Percentiles rank a stretch among this genome's conserved stretches.
Evolutionary conservation across 306 rosid species (phyloP).

Genomic region (Nissolia schottii): DNA sequence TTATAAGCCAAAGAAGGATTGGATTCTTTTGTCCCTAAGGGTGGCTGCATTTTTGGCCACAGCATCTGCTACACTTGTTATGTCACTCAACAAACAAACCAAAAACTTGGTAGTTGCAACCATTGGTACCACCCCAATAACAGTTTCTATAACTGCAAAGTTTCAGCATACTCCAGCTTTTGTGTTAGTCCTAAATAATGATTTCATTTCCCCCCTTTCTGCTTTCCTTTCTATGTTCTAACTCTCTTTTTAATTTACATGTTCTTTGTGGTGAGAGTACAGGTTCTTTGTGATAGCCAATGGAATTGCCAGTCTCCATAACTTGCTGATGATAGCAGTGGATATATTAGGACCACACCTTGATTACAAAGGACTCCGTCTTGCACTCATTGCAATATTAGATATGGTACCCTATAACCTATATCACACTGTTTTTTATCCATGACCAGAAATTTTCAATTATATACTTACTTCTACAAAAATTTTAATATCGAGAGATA

Average conservation of each 20-base stretch:
- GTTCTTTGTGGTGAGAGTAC: background rate
- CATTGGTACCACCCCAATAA: constrained; percentile 55
- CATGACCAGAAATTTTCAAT: too few species aligned
- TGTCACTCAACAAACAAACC: constrained; percentile 69
- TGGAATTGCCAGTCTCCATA: constrained; percentile 59
- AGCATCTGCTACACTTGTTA: constrained; percentile 63
- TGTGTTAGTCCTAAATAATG: constrained; percentile 44
- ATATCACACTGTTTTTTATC: too few species aligned
- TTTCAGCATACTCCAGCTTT: constrained; percentile 78
- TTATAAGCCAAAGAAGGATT: constrained; percentile 23
- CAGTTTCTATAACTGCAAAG: constrained; percentile 49
- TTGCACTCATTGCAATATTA: constrained; percentile 55
- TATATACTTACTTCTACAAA: too few species aligned
- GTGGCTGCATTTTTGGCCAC: constrained; percentile 55
- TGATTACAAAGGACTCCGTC: constrained; percentile 51
- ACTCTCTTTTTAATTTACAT: background rate
- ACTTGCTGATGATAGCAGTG: constrained; percentile 46
- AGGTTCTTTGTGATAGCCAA: constrained; percentile 84
- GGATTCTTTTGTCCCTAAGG: constrained; percentile 47
- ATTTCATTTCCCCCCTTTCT: background rate
- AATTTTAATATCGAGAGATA: too few species aligned
- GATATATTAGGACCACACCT: constrained; percentile 40
- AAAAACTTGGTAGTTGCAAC: constrained; percentile 67
- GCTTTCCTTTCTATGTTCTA: background rate
- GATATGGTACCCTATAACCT: constrained; percentile 55